Conservation (phyloP, 306 rosid species). For the Echinosophora koreensis region DNA sequence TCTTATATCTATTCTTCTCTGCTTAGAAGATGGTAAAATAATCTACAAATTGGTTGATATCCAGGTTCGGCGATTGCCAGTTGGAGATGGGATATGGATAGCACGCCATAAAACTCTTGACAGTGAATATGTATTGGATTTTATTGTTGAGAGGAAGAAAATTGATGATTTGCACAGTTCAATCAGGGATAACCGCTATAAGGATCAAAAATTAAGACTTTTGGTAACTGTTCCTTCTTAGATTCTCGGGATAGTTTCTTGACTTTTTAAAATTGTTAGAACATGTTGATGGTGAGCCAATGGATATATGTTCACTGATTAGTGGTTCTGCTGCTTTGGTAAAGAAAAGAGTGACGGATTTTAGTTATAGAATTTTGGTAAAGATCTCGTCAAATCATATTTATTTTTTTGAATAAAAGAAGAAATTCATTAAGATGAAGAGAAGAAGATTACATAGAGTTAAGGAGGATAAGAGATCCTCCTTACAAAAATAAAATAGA, state of each 20-base stretch:
- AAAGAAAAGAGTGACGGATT: slow-evolving; percentile 28
- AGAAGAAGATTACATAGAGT: too few relatives aligned
- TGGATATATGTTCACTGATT: slow-evolving; percentile 24
- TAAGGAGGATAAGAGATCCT: too few relatives aligned
- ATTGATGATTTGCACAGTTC: slow-evolving; percentile 86
- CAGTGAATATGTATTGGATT: slow-evolving; percentile 92
- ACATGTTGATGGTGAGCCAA: not conserved
- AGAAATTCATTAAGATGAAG: too few relatives aligned
- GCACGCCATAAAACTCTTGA: slow-evolving; percentile 77
- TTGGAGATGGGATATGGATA: slow-evolving; percentile 98
- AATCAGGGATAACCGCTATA: slow-evolving; percentile 94
- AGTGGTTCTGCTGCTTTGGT: slow-evolving; percentile 31
- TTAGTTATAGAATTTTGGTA: slow-evolving; percentile 27
- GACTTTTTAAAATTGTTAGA: not conserved
- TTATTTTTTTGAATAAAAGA: too few relatives aligned
- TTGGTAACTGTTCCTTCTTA: slow-evolving; percentile 63
- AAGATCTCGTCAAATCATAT: slow-evolving; percentile 9
- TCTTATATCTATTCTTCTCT: not conserved
- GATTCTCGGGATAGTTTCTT: slow-evolving; percentile 29
- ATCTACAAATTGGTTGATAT: slow-evolving; percentile 39
- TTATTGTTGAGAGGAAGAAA: slow-evolving; percentile 94
- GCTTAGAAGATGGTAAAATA: slow-evolving; percentile 32
- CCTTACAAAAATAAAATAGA: too few relatives aligned
- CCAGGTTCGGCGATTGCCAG: slow-evolving; percentile 89
- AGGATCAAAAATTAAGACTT: slow-evolving; percentile 90